A percentile compares a stretch with the other conserved stretches of the same genome.
phyloP scores from a whole-genome alignment of 2,329 filamentous ascomycete genomes.

The Shiraia bambusicola region DNA sequence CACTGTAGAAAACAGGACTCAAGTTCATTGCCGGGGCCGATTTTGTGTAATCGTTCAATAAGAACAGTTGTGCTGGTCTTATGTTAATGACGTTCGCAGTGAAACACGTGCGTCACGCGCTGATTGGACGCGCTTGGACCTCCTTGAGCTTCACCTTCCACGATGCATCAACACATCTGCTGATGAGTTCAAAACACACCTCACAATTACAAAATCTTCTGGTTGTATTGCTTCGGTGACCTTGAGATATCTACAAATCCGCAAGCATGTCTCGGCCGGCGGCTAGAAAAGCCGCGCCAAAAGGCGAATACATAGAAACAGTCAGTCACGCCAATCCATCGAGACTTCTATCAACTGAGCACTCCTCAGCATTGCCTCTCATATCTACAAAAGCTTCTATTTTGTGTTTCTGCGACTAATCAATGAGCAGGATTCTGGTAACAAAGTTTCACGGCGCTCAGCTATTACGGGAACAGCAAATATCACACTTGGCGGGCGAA shows the following conservation, averaged over 20 bases:
- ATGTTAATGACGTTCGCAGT: neutral
- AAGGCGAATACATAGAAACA: slow-evolving; percentile 96
- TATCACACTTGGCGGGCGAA: slow-evolving; percentile 93
- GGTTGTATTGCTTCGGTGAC: neutral
- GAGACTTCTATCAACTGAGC: neutral
- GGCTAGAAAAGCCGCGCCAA: slow-evolving; percentile 61
- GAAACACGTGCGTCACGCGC: slow-evolving; percentile 9
- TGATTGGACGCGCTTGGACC: slow-evolving; percentile 12
- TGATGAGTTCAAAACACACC: neutral
- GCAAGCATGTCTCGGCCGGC: slow-evolving; percentile 46
- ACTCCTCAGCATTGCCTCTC: neutral
- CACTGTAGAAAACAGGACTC: too few species aligned
- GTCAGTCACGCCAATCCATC: slow-evolving; percentile 48
- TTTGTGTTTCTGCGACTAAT: neutral
- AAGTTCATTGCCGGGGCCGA: too few species aligned
- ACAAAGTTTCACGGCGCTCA: slow-evolving; percentile 93
- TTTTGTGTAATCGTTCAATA: neutral
- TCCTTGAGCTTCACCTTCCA: neutral
- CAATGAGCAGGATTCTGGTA: slow-evolving; percentile 84
- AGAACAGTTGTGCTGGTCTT: neutral
- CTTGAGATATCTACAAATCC: neutral
- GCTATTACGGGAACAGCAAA: slow-evolving; percentile 94
- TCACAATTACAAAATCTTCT: neutral
- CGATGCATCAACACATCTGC: slow-evolving; percentile 2
- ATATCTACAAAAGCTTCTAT: too few species aligned